These are phyloP conservation scores for Fusarium buxicola DNA, from an alignment of 2,329 filamentous ascomycete species.

Conservation along the genomic window DNA sequence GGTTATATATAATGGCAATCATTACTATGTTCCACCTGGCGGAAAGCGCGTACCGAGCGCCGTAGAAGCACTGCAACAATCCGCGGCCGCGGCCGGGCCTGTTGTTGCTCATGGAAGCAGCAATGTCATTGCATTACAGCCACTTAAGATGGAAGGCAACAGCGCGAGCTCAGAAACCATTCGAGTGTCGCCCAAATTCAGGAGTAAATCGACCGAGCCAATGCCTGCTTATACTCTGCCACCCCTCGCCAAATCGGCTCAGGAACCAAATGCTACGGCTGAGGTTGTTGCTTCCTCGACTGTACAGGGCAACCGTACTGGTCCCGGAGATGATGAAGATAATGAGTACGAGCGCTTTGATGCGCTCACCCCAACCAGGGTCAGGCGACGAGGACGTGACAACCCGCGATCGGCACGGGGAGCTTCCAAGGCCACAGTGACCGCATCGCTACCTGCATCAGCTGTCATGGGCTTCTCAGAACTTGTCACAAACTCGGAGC, in stretches of 20 bases:
- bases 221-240: not conserved
- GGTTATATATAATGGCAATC: constrained; percentile 34
- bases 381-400: constrained; percentile 13
- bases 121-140: not conserved
- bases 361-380: constrained; percentile 37
- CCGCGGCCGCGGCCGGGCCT: constrained; percentile 43
- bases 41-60: constrained; percentile 24
- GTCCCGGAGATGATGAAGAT: not conserved
- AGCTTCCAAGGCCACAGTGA: constrained; percentile 19
- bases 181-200: constrained; percentile 1
- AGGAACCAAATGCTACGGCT: not conserved
- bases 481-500: constrained; percentile 19
- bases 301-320: constrained; percentile 3
- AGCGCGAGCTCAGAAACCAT: not conserved
- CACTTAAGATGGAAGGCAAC: not conserved
- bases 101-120: constrained; percentile 29
- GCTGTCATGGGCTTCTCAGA: constrained; percentile 32
- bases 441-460: constrained; percentile 41
- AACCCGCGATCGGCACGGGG: constrained; percentile 29
- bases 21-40: constrained; percentile 43
- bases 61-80: constrained; percentile 46
- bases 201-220: constrained; percentile 22
- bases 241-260: not conserved
- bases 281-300: not conserved
- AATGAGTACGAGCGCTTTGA: constrained; percentile 20